Base-by-base conservation (phyloP, 768 basidiomycete genomes). In the Boletus reticuloceps region DNA sequence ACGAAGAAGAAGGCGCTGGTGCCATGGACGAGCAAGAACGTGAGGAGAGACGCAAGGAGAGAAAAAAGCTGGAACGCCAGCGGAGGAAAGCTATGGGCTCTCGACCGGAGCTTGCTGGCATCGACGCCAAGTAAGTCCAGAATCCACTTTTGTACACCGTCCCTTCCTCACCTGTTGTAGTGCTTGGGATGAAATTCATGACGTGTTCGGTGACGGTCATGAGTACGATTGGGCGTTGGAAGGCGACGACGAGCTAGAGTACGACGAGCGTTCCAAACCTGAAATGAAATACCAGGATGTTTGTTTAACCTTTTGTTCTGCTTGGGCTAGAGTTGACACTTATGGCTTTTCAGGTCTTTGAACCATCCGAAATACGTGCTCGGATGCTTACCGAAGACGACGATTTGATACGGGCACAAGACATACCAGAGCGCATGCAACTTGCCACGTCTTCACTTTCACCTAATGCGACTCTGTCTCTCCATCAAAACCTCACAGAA, bases 361-460 rank as follows among this genome's bases (percentile, higher is more conserved):
- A 99, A 68, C 97, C 97, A 1, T 90, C 95, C 12, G 94, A 98
- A 75, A 98, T 99, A 67, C 85, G 84, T 49, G 88, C 86, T 56
- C 83, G 91, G 39, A 79, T 92, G 77, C 77, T 98, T 29, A 96
- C 94, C 4, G 93, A 94, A 59, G 93, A 92, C 54, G 97, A 99
- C 70, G 91, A 96, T 64, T 76, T 92, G 44, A 95, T 99, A 58
- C 88, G 95, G 44, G 84, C 82, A 17, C 84, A 82, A 66, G 97
- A 98, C 72, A 84, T 91, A 37, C 97, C 97, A 2, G 97, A 99
- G 69, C 88, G 97, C 46, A 94, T 95, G 89, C 94, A 96, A 69
- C 81, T 98, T 19, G 83, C 87, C 14, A 89, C 85, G 20, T 92
- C 90, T 20, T 89, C 93, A 0, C 73, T 97, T n/a, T 91, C 91